These are phyloP conservation scores for Neurospora cerealis DNA, from an alignment of 495 filamentous ascomycete species.

Conservation along the genomic window DNA sequence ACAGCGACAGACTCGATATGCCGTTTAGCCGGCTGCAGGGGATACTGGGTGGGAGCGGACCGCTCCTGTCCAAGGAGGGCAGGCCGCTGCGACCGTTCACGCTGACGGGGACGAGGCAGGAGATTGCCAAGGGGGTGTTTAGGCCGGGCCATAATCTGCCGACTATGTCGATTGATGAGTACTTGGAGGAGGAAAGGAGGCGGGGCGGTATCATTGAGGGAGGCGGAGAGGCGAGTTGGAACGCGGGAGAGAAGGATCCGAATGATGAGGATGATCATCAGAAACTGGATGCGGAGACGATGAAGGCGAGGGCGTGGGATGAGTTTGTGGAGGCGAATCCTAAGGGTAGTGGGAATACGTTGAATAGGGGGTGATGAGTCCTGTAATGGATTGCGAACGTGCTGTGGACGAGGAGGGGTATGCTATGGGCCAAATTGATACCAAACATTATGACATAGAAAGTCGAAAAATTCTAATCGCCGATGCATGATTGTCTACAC, in stretches of 20 bases:
- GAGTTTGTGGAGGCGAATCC: slow-evolving; percentile 89
- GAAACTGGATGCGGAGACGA: slow-evolving; percentile 76
- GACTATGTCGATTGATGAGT: slow-evolving; percentile 97
- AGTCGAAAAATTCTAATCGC: background rate
- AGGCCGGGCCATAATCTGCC: slow-evolving; percentile 83
- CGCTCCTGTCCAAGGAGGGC: slow-evolving; percentile 69
- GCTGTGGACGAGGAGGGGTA: no score
- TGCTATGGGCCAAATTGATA: background rate
- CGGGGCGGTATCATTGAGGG: slow-evolving; percentile 88
- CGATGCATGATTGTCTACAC: background rate
- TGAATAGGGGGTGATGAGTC: slow-evolving; percentile 59
- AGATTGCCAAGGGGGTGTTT: slow-evolving; percentile 77
- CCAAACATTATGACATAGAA: background rate
- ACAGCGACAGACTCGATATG: slow-evolving; percentile 11
- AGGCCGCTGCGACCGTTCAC: slow-evolving; percentile 91
- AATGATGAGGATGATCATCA: slow-evolving; percentile 83
- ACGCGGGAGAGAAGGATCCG: slow-evolving; percentile 46
- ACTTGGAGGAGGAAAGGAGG: slow-evolving; percentile 80
- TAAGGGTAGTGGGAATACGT: slow-evolving; percentile 73
- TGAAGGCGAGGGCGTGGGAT: slow-evolving; percentile 93
- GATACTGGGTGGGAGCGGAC: slow-evolving; percentile 45
- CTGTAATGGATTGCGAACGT: no score
- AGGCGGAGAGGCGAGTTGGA: slow-evolving; percentile 62
- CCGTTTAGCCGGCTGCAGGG: slow-evolving; percentile 6
- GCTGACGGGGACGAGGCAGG: slow-evolving; percentile 64